Percentiles rank a stretch among this genome's conserved stretches.
phyloP scores from a whole-genome alignment of 2,329 filamentous ascomycete species.

The Aspergillus uvarum region DNA sequence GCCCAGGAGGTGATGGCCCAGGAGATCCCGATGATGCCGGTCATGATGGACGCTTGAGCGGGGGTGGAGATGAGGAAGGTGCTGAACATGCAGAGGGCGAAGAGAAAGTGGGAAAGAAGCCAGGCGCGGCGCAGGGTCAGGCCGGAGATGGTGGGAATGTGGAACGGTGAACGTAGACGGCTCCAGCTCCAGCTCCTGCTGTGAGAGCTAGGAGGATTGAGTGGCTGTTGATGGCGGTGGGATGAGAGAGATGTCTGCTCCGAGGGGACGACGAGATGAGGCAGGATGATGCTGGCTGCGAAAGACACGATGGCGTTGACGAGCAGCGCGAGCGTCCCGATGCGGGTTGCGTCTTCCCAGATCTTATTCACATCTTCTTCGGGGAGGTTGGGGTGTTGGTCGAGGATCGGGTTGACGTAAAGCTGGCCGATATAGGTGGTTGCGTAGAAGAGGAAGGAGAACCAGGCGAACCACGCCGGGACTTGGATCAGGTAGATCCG shows the following conservation, averaged over 20 bases:
- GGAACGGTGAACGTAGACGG: background rate
- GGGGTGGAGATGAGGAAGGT: conserved; percentile 73
- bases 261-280: conserved; percentile 78
- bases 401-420: conserved; percentile 78
- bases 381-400: conserved; percentile 72
- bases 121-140: conserved; percentile 76
- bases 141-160: background rate
- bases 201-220: background rate
- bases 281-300: conserved; percentile 74
- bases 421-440: conserved; percentile 91
- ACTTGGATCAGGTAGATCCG: conserved; percentile 79
- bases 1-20: conserved; percentile 92
- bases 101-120: conserved; percentile 76
- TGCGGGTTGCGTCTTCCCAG: conserved; percentile 79
- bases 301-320: conserved; percentile 85
- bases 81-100: conserved; percentile 72
- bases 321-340: conserved; percentile 83
- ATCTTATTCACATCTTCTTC: conserved; percentile 71
- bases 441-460: conserved; percentile 90
- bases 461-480: conserved; percentile 91
- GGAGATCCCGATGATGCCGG: conserved; percentile 77
- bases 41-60: conserved; percentile 67
- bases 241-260: conserved; percentile 47
- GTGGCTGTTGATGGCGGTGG: background rate
- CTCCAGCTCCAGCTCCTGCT: background rate